Percentiles rank a stretch among this genome's conserved stretches.
Conservation (phyloP, 306 rosid genomes). For the Cucurbita ficifolia region DNA sequence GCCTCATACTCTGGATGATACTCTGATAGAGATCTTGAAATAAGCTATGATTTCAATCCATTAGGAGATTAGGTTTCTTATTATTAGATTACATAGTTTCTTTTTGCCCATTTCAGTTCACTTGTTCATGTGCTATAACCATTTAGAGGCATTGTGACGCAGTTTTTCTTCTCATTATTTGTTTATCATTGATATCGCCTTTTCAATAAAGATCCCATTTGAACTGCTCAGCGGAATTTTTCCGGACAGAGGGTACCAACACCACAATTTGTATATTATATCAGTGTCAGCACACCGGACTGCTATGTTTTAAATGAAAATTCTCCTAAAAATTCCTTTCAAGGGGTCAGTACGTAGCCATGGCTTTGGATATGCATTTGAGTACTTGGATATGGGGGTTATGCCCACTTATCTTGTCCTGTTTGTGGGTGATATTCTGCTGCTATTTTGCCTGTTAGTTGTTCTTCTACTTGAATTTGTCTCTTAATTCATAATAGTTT, state of each 20-base stretch:
- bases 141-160: neutral
- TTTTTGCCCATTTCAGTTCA: neutral
- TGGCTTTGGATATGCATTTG: too few species aligned
- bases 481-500: neutral
- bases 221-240: neutral
- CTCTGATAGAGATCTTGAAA: neutral
- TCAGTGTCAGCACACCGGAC: neutral
- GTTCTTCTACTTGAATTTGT: neutral
- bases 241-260: conserved; percentile 79
- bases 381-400: neutral
- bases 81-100: neutral
- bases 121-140: neutral
- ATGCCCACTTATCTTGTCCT: neutral
- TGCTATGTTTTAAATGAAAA: neutral
- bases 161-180: neutral
- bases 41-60: neutral
- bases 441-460: neutral
- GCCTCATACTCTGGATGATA: neutral
- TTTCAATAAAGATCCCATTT: neutral
- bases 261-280: neutral
- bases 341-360: neutral
- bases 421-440: neutral
- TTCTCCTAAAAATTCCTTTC: neutral
- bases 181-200: neutral
- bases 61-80: neutral